Conservation (phyloP, 805 yeast genomes). For the Kazachstania viticola region DNA sequence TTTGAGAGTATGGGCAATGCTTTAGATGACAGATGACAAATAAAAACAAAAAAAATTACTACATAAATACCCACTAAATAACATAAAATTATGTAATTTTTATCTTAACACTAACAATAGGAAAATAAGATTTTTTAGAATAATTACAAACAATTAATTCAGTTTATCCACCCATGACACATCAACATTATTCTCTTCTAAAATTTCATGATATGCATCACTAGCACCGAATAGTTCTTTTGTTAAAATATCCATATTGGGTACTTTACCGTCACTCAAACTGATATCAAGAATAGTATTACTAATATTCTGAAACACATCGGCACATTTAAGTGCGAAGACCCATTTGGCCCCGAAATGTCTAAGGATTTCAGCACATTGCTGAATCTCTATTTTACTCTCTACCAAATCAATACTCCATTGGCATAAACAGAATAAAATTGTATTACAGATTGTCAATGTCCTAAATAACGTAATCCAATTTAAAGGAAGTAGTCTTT, state of each 20-base stretch:
- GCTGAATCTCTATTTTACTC: conserved; percentile 35
- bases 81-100: too few relatives aligned
- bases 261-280: conserved; percentile 28
- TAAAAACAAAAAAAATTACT: too few relatives aligned
- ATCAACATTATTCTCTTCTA: conserved; percentile 36
- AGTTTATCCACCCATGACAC: conserved; percentile 31
- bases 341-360: conserved; percentile 38
- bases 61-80: too few relatives aligned
- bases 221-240: conserved; percentile 34
- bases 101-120: too few relatives aligned
- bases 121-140: too few relatives aligned
- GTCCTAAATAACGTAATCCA: conserved; percentile 41
- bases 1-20: too few relatives aligned
- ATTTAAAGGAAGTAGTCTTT: conserved; percentile 35
- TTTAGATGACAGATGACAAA: too few relatives aligned
- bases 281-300: conserved; percentile 37
- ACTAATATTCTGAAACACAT: conserved; percentile 33
- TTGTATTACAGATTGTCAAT: conserved; percentile 35
- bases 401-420: conserved; percentile 36
- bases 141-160: too few relatives aligned
- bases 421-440: conserved; percentile 36
- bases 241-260: conserved; percentile 31
- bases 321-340: conserved; percentile 34
- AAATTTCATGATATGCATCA: conserved; percentile 34
- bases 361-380: conserved; percentile 35